A percentile compares a stretch with the other conserved stretches of the same genome.
Evolutionary conservation across 2,329 filamentous ascomycete genomes (phyloP).

Genomic region (Dothideomycetidae sp.): DNA sequence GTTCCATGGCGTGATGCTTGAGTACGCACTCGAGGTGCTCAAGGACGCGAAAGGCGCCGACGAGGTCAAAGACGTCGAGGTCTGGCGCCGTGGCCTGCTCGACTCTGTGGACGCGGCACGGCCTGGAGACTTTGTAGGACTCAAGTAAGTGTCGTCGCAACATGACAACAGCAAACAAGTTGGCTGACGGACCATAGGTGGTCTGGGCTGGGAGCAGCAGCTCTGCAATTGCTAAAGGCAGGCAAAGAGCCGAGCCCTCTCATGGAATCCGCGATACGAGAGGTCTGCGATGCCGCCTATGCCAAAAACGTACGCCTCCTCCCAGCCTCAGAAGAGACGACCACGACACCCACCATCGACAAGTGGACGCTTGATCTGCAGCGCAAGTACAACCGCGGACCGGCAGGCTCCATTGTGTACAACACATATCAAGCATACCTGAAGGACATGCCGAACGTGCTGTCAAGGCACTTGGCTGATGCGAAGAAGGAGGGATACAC

Average conservation of each 20-base stretch:
- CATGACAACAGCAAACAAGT: not conserved
- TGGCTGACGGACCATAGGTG: constrained; percentile 36
- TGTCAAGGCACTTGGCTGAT: constrained; percentile 32
- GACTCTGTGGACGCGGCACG: constrained; percentile 48
- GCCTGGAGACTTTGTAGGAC: constrained; percentile 39
- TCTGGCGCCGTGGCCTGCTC: constrained; percentile 62
- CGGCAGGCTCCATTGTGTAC: constrained; percentile 53
- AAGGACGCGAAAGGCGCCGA: constrained; percentile 37
- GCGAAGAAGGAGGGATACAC: constrained; percentile 37
- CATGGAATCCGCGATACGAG: constrained; percentile 55
- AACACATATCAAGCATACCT: constrained; percentile 47
- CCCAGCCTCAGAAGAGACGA: constrained; percentile 75
- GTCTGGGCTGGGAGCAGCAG: constrained; percentile 65
- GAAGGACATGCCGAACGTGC: constrained; percentile 30
- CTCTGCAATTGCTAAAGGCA: constrained; percentile 51
- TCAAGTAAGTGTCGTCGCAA: constrained; percentile 32
- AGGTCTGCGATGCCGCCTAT: constrained; percentile 59
- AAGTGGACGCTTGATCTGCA: constrained; percentile 67
- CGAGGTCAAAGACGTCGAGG: constrained; percentile 46
- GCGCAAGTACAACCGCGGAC: constrained; percentile 52
- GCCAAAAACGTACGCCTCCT: constrained; percentile 57
- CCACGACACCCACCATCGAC: constrained; percentile 66
- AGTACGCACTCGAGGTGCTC: constrained; percentile 72
- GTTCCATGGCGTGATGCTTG: constrained; percentile 69
- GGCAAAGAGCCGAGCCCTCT: constrained; percentile 47